Conservation (phyloP, 768 basidiomycete species). For the Suillus variegatus region DNA sequence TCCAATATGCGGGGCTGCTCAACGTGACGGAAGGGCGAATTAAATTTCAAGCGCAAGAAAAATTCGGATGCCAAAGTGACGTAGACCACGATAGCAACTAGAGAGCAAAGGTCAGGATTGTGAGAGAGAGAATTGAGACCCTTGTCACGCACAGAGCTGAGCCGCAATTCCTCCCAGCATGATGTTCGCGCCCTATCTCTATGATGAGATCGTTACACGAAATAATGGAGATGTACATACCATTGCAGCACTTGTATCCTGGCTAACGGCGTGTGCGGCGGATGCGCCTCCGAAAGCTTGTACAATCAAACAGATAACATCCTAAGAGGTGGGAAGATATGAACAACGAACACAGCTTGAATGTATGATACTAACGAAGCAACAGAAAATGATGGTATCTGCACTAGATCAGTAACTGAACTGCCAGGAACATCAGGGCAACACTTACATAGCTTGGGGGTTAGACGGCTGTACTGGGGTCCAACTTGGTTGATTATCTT, state of each 20-base stretch:
- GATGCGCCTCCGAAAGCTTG: constrained; percentile 45
- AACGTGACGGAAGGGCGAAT: constrained; percentile 34
- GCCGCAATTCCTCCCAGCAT: constrained; percentile 68
- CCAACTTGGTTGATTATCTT: constrained; percentile 47
- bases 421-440: background rate
- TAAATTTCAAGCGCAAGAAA: constrained; percentile 39
- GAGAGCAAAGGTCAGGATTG: constrained; percentile 13
- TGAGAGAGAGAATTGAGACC: constrained; percentile 18
- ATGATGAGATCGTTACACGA: background rate
- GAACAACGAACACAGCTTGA: background rate
- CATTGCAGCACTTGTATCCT: constrained; percentile 21
- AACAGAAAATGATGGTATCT: constrained; percentile 17
- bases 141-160: constrained; percentile 45
- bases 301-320: constrained; percentile 39
- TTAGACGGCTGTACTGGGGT: constrained; percentile 50
- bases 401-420: background rate
- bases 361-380: constrained; percentile 12
- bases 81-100: constrained; percentile 47
- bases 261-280: constrained; percentile 40
- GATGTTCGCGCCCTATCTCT: constrained; percentile 45
- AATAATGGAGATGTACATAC: constrained; percentile 10
- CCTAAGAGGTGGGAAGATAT: constrained; percentile 19
- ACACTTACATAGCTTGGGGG: constrained; percentile 28
- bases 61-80: constrained; percentile 46
- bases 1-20: background rate